Evolutionary conservation across 2,329 filamentous ascomycete species (phyloP).

Genomic region (Fusarium sp.): DNA sequence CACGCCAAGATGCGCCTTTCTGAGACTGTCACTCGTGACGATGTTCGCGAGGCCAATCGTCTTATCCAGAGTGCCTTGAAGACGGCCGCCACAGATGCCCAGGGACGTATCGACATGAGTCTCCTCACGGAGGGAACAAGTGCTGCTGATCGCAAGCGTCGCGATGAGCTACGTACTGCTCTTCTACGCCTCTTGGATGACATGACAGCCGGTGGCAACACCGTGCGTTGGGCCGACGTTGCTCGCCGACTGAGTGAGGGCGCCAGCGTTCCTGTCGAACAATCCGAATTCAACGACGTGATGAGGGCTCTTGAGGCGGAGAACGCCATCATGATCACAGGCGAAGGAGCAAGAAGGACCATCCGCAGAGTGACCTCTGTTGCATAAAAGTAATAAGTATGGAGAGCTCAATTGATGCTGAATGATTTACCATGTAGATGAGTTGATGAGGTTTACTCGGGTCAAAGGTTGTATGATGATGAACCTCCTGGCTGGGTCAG

Average conservation of each 20-base stretch:
- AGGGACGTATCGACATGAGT: constrained; percentile 97
- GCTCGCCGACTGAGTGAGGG: constrained; percentile 78
- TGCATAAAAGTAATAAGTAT: constrained; percentile 15
- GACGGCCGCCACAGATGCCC: constrained; percentile 93
- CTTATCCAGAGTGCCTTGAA: constrained; percentile 95
- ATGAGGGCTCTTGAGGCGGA: constrained; percentile 86
- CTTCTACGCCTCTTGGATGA: constrained; percentile 83
- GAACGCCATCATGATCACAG: constrained; percentile 81
- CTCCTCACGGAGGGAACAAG: constrained; percentile 94
- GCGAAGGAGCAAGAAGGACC: constrained; percentile 85
- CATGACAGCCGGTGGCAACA: constrained; percentile 74
- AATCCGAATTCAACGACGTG: constrained; percentile 83
- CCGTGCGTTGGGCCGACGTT: constrained; percentile 83
- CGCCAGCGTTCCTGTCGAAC: constrained; percentile 77
- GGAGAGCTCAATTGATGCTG: constrained; percentile 28
- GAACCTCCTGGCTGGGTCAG: constrained; percentile 34
- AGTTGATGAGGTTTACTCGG: constrained; percentile 20
- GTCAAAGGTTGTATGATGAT: constrained; percentile 20
- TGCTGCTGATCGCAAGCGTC: constrained; percentile 84
- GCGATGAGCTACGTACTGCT: constrained; percentile 85
- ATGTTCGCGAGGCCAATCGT: constrained; percentile 91
- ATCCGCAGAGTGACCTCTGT: constrained; percentile 76
- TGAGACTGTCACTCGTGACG: constrained; percentile 77
- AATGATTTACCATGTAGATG: constrained; percentile 44
- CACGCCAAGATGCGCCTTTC: constrained; percentile 98